Evolutionary conservation across 2,329 filamentous ascomycete species (phyloP).

Genomic region (Verticillium dahliae): DNA sequence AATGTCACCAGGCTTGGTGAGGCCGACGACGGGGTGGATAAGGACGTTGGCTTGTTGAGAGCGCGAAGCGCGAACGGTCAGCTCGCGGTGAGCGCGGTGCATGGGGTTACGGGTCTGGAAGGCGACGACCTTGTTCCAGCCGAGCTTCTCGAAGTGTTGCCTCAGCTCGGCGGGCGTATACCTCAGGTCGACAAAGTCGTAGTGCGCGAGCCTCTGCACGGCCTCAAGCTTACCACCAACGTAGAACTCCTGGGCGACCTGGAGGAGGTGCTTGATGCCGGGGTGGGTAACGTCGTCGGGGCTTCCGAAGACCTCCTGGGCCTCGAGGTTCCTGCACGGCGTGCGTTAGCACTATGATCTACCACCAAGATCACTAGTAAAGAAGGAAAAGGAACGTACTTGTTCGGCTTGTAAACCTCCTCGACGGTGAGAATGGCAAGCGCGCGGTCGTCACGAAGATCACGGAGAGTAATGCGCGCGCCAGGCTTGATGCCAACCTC

Average conservation of each 20-base stretch:
- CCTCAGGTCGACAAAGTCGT: conserved; percentile 95
- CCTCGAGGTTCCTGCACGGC: conserved; percentile 66
- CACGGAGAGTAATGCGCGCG: conserved; percentile 78
- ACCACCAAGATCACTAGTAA: too few species aligned
- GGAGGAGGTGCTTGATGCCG: conserved; percentile 83
- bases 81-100: conserved; percentile 96
- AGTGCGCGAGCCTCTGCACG: conserved; percentile 92
- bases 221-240: conserved; percentile 95
- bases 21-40: conserved; percentile 95
- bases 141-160: conserved; percentile 97
- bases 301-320: conserved; percentile 88
- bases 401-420: conserved; percentile 92
- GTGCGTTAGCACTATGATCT: conserved; percentile 24
- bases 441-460: conserved; percentile 94
- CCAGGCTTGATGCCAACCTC: conserved; percentile 71
- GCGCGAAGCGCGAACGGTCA: conserved; percentile 94
- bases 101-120: conserved; percentile 99
- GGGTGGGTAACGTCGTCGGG: conserved; percentile 78
- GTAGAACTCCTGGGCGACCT: conserved; percentile 78
- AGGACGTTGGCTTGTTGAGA: conserved; percentile 96
- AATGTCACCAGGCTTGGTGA: conserved; percentile 98
- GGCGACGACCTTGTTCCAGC: conserved; percentile 94
- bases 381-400: conserved; percentile 51
- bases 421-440: conserved; percentile 93
- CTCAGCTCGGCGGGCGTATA: conserved; percentile 95